Percentiles rank a stretch among this genome's conserved stretches.
Evolutionary conservation across 176 grass and related monocot genomes (phyloP).

Genomic region (Oryza brachyantha): DNA sequence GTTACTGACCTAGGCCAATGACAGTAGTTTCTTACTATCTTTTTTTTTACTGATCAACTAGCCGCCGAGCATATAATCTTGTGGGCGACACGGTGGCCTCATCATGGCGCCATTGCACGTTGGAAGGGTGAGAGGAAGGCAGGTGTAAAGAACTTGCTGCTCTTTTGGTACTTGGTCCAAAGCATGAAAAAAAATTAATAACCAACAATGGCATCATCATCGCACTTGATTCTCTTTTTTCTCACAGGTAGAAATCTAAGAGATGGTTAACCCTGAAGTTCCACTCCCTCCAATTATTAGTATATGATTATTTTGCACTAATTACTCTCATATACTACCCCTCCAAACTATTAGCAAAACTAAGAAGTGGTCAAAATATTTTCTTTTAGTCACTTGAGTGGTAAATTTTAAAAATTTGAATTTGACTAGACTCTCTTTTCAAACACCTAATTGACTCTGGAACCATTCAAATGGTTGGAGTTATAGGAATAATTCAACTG

Average conservation of each 20-base stretch:
- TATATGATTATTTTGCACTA: too few relatives aligned
- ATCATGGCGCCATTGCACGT: constrained; percentile 15
- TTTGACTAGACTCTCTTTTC: too few relatives aligned
- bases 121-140: constrained; percentile 25
- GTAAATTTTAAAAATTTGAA: too few relatives aligned
- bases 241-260: not conserved
- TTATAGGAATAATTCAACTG: too few relatives aligned
- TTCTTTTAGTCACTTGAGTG: too few relatives aligned
- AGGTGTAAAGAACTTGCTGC: not conserved
- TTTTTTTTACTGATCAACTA: not conserved
- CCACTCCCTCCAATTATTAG: too few relatives aligned
- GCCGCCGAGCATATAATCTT: constrained; percentile 7
- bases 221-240: not conserved
- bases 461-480: too few relatives aligned
- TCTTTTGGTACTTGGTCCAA: constrained; percentile 12
- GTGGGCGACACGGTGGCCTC: constrained; percentile 7
- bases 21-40: not conserved
- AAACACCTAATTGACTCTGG: too few relatives aligned
- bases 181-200: not conserved
- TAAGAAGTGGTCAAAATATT: too few relatives aligned
- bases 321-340: too few relatives aligned
- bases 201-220: not conserved
- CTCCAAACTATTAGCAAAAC: too few relatives aligned
- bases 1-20: constrained; percentile 7
- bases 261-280: not conserved